Percentiles rank a stretch among this genome's conserved stretches.
Conservation (phyloP, 345 rosid genomes). For the Durio zibethinus region DNA sequence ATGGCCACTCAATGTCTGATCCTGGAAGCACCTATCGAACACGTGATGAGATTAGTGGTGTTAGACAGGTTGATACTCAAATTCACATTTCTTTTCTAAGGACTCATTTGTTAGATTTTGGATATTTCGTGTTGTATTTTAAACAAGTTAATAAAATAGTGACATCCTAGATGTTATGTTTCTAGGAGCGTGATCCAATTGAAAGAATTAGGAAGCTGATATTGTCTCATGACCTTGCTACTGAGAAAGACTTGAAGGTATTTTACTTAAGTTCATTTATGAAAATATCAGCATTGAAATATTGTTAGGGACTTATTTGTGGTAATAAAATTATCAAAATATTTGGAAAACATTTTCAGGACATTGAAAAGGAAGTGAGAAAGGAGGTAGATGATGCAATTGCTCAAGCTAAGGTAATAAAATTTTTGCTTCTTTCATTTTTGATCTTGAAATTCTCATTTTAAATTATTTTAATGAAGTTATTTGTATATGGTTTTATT, state of each 20-base stretch:
- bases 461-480: not conserved
- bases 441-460: not conserved
- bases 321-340: not conserved
- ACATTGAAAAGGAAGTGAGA: constrained; percentile 82
- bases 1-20: constrained; percentile 99
- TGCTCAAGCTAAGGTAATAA: constrained; percentile 91
- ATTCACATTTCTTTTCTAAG: not conserved
- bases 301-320: not conserved
- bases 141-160: not conserved
- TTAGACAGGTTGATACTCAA: constrained; percentile 72
- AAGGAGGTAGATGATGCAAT: constrained; percentile 93
- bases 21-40: constrained; percentile 99
- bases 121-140: not conserved
- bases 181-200: constrained; percentile 90
- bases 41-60: constrained; percentile 89
- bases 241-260: constrained; percentile 96
- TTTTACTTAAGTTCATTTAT: not conserved
- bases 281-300: not conserved
- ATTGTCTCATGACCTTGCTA: constrained; percentile 73
- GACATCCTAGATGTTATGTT: constrained; percentile 4
- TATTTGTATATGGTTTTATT: constrained; percentile 1
- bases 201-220: constrained; percentile 85
- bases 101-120: not conserved
- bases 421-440: not conserved
- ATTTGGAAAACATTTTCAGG: constrained; percentile 39